Evolutionary conservation across 805 yeast species (phyloP).

Genomic region (Candida nitratophila): DNA sequence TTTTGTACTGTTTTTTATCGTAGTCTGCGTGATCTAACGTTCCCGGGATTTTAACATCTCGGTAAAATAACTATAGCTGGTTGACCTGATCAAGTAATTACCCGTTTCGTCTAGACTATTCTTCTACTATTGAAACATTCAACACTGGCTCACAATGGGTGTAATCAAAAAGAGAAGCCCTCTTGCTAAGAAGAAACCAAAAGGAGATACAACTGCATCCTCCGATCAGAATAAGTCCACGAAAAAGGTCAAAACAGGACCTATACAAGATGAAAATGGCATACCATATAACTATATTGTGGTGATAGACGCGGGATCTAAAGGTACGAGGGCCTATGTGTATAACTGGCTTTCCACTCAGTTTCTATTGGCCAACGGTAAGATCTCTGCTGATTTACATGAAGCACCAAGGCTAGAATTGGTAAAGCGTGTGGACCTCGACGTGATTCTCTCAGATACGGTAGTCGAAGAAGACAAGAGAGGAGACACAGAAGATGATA

Average conservation of each 20-base stretch:
- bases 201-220: background rate
- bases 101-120: too few relatives aligned
- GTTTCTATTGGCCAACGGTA: conserved; percentile 14
- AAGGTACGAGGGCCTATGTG: conserved; percentile 55
- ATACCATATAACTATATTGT: conserved; percentile 55
- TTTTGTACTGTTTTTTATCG: too few relatives aligned
- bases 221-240: background rate
- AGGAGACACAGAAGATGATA: background rate
- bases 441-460: background rate
- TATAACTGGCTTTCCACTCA: conserved; percentile 47
- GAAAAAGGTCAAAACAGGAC: conserved; percentile 8
- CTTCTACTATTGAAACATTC: too few relatives aligned
- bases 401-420: conserved; percentile 12
- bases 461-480: conserved; percentile 6
- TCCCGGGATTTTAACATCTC: too few relatives aligned
- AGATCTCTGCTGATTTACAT: conserved; percentile 1
- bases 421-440: conserved; percentile 10
- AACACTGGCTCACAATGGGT: too few relatives aligned
- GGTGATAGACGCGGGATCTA: conserved; percentile 60
- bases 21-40: too few relatives aligned
- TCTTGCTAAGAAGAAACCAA: too few relatives aligned
- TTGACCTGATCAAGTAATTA: too few relatives aligned
- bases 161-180: too few relatives aligned
- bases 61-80: too few relatives aligned
- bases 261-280: conserved; percentile 30